Evolutionary conservation across 495 filamentous ascomycete genomes (phyloP).

Genomic region (Talaromyces proteolyticus): DNA sequence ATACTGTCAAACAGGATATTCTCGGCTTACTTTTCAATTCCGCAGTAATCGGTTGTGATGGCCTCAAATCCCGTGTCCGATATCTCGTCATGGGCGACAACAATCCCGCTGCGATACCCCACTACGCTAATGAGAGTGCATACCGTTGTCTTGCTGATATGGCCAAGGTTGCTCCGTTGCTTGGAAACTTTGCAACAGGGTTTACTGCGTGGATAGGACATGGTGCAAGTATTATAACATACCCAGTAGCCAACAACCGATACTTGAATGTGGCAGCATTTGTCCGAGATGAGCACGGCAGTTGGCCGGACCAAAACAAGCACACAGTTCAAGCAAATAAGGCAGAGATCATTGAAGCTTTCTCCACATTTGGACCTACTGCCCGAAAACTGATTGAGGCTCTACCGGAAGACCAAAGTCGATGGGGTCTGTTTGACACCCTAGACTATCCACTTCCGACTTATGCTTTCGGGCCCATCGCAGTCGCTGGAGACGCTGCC

Average conservation of each 20-base stretch:
- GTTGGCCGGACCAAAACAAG: not conserved
- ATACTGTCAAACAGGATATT: too few relatives aligned
- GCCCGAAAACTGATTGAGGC: constrained; percentile 13
- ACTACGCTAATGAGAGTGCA: not conserved
- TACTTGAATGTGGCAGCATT: constrained; percentile 22
- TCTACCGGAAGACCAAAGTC: constrained; percentile 19
- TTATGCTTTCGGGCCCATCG: constrained; percentile 17
- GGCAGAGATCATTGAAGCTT: not conserved
- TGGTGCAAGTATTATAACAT: constrained; percentile 1
- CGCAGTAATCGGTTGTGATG: constrained; percentile 55
- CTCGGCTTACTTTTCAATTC: too few relatives aligned
- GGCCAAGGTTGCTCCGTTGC: not conserved
- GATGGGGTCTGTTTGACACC: constrained; percentile 35
- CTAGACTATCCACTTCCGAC: constrained; percentile 21
- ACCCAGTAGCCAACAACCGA: constrained; percentile 14
- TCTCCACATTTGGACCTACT: constrained; percentile 5
- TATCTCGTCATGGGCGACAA: not conserved
- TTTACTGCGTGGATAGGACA: not conserved
- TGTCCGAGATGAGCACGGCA: constrained; percentile 9
- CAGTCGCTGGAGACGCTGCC: constrained; percentile 27
- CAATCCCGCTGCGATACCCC: not conserved
- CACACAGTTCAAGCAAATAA: not conserved
- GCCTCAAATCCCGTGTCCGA: constrained; percentile 37
- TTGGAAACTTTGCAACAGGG: not conserved
- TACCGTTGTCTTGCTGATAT: not conserved